Conservation (phyloP, 2,329 filamentous ascomycete genomes). For the Teratosphaeriaceae sp. region DNA sequence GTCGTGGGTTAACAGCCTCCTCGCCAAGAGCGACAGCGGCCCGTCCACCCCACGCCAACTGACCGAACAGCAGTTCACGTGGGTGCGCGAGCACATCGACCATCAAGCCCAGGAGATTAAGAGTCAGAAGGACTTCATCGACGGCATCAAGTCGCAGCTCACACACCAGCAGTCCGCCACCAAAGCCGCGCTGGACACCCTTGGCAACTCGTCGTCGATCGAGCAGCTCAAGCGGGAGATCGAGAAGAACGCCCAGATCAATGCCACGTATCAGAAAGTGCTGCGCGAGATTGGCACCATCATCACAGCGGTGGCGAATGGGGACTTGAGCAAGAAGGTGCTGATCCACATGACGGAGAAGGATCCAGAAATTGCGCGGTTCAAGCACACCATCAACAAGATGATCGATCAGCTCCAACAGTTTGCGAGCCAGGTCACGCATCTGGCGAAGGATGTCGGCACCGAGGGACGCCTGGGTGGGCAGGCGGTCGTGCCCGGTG, state of each 20-base stretch:
- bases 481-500: constrained; percentile 86
- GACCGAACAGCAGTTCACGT: constrained; percentile 76
- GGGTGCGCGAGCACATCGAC: constrained; percentile 83
- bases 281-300: constrained; percentile 95
- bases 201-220: constrained; percentile 85
- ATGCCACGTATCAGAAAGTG: constrained; percentile 97
- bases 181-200: constrained; percentile 67
- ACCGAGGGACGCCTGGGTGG: constrained; percentile 92
- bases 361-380: constrained; percentile 96
- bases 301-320: constrained; percentile 89
- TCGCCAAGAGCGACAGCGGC: constrained; percentile 47
- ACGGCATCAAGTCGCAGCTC: constrained; percentile 77
- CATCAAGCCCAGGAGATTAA: constrained; percentile 90
- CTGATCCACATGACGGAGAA: constrained; percentile 93
- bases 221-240: constrained; percentile 85
- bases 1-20: constrained; percentile 45
- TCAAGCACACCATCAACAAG: constrained; percentile 96
- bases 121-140: constrained; percentile 78
- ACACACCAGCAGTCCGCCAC: constrained; percentile 80
- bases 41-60: constrained; percentile 41
- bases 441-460: constrained; percentile 89
- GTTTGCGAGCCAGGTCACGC: constrained; percentile 93
- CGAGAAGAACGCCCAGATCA: constrained; percentile 95
- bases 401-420: constrained; percentile 99
- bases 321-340: constrained; percentile 94